These are phyloP conservation scores for Didymella arachidicola DNA, from an alignment of 2,329 filamentous ascomycete genomes.

Conservation along the genomic window DNA sequence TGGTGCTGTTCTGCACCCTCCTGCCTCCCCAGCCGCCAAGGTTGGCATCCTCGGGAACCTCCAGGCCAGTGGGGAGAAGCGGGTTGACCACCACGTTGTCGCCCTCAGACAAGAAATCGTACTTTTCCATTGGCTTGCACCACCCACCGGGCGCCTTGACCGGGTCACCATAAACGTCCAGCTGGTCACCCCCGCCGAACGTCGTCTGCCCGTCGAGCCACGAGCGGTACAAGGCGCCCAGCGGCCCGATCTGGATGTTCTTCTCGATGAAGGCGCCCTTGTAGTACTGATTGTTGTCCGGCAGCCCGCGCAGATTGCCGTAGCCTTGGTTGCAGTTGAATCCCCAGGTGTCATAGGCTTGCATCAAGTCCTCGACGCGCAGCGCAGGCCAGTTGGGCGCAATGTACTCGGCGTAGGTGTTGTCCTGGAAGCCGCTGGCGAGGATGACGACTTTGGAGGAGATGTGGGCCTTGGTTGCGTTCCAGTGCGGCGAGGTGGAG, in stretches of 20 bases:
- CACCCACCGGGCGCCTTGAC: conserved; percentile 42
- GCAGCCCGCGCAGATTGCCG: not conserved
- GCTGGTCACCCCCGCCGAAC: conserved; percentile 29
- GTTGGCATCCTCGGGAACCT: conserved; percentile 32
- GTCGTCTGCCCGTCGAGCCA: conserved; percentile 59
- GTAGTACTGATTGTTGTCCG: not conserved
- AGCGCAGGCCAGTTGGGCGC: not conserved
- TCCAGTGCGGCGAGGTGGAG: not conserved
- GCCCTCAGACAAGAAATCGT: conserved; percentile 21
- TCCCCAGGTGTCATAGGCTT: not conserved
- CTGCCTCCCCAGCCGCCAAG: conserved; percentile 9
- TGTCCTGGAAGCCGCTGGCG: not conserved
- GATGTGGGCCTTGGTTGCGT: not conserved
- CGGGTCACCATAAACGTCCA: conserved; percentile 39
- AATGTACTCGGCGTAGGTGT: not conserved
- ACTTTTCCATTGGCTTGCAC: conserved; percentile 21
- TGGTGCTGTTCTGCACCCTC: conserved; percentile 3
- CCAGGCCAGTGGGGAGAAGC: conserved; percentile 11
- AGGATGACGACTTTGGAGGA: not conserved
- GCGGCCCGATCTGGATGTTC: conserved; percentile 35
- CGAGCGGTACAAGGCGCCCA: conserved; percentile 50
- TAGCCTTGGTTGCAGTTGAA: not conserved
- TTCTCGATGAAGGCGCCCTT: not conserved
- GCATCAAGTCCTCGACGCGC: not conserved
- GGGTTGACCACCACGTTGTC: conserved; percentile 30